These are phyloP conservation scores for Phalaenopsis equestris DNA, from an alignment of 106 monocot genomes.

Conservation along the genomic window DNA sequence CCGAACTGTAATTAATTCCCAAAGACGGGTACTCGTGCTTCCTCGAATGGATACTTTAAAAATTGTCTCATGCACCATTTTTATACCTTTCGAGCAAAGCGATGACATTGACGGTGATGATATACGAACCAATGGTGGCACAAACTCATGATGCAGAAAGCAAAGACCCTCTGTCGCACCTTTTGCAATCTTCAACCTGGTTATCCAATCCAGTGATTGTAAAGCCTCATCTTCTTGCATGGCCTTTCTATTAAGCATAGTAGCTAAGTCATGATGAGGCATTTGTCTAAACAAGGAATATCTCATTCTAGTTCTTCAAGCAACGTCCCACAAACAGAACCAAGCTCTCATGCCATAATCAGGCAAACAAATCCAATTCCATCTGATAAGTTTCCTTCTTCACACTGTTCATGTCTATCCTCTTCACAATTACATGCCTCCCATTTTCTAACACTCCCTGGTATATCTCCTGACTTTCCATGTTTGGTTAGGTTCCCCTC, in stretches of 20 bases:
- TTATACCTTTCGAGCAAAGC: no score
- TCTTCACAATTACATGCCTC: slow-evolving; percentile 59
- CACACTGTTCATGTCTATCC: slow-evolving; percentile 23
- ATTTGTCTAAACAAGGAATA: slow-evolving; percentile 71
- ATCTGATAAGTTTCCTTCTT: slow-evolving; percentile 27
- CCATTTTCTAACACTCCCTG: slow-evolving; percentile 63
- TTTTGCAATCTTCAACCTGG: no score
- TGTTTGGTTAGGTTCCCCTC: slow-evolving; percentile 59
- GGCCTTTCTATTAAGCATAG: slow-evolving; percentile 42
- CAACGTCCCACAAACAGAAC: slow-evolving; percentile 80
- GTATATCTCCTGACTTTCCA: slow-evolving; percentile 80
- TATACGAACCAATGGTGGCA: no score
- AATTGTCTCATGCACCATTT: no score
- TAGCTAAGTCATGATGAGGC: slow-evolving; percentile 58
- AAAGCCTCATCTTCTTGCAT: slow-evolving; percentile 51
- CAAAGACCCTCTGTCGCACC: no score
- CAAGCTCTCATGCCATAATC: slow-evolving; percentile 47
- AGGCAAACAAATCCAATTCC: slow-evolving; percentile 71
- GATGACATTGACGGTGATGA: no score
- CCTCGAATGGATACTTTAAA: no score
- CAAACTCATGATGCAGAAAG: no score
- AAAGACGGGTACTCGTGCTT: no score
- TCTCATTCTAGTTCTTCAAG: slow-evolving; percentile 63
- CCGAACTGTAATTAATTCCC: no score
- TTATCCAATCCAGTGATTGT: slow-evolving; percentile 22